Conservation (phyloP, 1,139 yeast species). For the Saccharomycopsis hybrid region DNA sequence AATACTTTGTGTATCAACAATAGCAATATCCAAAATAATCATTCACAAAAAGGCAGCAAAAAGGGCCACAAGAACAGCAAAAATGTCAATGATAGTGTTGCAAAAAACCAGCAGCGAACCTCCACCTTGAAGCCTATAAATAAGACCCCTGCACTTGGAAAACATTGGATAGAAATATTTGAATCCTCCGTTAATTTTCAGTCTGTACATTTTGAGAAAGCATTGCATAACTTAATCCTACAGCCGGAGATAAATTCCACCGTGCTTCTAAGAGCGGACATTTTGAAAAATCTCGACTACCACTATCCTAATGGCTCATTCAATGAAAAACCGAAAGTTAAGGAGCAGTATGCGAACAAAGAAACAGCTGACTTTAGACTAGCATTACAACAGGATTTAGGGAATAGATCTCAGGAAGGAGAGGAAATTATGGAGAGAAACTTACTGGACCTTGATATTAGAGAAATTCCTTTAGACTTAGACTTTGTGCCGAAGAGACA, state of each 20-base stretch:
- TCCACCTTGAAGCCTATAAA: conserved; percentile 1
- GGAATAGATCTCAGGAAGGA: too few species aligned
- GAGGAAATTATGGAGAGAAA: conserved; percentile 25
- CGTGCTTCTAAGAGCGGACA: conserved; percentile 83
- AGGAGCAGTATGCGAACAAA: too few species aligned
- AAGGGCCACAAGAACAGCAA: too few species aligned
- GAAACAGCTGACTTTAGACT: background rate
- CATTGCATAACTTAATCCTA: conserved; percentile 72
- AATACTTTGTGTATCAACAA: too few species aligned
- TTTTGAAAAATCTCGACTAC: conserved; percentile 50
- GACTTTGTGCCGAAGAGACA: conserved; percentile 39
- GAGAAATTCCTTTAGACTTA: conserved; percentile 38
- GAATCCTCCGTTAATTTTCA: conserved; percentile 31
- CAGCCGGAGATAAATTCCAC: conserved; percentile 93
- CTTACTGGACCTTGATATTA: conserved; percentile 49
- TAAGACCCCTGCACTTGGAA: background rate
- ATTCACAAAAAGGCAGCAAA: too few species aligned
- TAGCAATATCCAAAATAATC: too few species aligned
- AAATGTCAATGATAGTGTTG: too few species aligned
- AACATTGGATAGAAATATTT: conserved; percentile 41
- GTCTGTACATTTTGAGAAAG: conserved; percentile 55
- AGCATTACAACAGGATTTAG: background rate
- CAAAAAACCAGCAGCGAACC: background rate
- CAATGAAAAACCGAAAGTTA: background rate
- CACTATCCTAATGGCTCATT: conserved; percentile 26